Evolutionary conservation across 768 basidiomycete genomes (phyloP), one percentile per base, ranked within the genome.

Genomic region (Russula abietina): DNA sequence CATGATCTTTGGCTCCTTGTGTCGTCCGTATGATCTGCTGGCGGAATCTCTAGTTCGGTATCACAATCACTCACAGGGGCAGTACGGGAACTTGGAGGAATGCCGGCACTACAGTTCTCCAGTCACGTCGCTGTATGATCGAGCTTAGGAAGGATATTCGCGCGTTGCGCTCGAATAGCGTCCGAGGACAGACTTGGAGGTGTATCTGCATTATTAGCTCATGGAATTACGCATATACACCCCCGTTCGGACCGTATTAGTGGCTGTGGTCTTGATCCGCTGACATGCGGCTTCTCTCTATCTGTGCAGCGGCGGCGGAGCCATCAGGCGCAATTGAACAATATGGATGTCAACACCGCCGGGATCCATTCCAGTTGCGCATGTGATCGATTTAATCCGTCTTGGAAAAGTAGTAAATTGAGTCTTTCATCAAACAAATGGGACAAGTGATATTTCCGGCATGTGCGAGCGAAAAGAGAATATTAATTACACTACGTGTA

Each of bases 61-160:
- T 59, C n/a, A 33, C 58, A 32, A 43, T 32, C 14, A 30, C 22
- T 24, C n/a, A 2, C 9, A 10, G 57, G 10, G 39, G 26, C 26
- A 22, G 39, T 52, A 11, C 57, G 26, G 22, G n/a, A 1, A 12
- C 11, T n/a, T 30, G 41, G 58, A 33, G 50, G 52, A 46, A 32
- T 9, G 2, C 7, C 43, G 33, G 41, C 2, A 28, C 14, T 28
- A 22, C n/a, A 49, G 24, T 24, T 22, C 8, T 22, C 43, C 1
- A 26, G 26, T 28, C 54, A 6, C n/a, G 30, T n/a, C n/a, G 22
- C 41, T 56, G 55, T 56, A 56, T 56, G 55, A 56, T 56, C 41
- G 55, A 2, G 4, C n/a, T 38, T 17, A n/a, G 3, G 32, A n/a
- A 52, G 28, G 52, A 33, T n/a, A n/a, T n/a, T n/a, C n/a, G n/a